Percentiles rank a stretch among this genome's conserved stretches.
phyloP scores from a whole-genome alignment of 2,329 filamentous ascomycete species.

The Clarireedia sp. region DNA sequence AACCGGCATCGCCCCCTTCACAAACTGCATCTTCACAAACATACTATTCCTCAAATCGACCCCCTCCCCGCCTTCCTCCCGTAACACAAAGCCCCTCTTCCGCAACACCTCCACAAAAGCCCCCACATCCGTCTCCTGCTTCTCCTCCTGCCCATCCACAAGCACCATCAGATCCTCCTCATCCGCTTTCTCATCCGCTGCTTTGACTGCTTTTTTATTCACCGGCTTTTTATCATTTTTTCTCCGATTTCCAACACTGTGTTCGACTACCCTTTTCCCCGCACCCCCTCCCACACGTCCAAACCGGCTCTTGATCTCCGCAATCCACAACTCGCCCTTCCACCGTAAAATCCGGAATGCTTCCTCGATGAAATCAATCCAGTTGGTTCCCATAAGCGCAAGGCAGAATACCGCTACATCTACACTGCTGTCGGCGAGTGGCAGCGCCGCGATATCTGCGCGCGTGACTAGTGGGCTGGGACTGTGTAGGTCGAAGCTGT shows the following conservation, averaged over 20 bases:
- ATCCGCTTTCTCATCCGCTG: conserved; percentile 38
- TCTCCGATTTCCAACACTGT: conserved; percentile 65
- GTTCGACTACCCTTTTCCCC: conserved; percentile 46
- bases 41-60: conserved; percentile 89
- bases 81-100: conserved; percentile 77
- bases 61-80: conserved; percentile 45
- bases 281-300: conserved; percentile 47
- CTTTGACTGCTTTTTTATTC: conserved; percentile 36
- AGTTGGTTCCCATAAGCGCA: conserved; percentile 98
- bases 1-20: conserved; percentile 68
- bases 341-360: conserved; percentile 85
- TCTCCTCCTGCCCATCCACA: conserved; percentile 59
- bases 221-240: conserved; percentile 32
- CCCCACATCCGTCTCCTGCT: conserved; percentile 74
- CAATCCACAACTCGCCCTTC: conserved; percentile 94
- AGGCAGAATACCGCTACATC: conserved; percentile 93
- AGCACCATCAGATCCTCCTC: conserved; percentile 57
- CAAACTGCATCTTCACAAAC: conserved; percentile 96
- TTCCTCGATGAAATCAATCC: conserved; percentile 94
- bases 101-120: conserved; percentile 79
- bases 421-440: conserved; percentile 63
- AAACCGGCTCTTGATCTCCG: conserved; percentile 94
- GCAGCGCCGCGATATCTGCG: conserved; percentile 81
- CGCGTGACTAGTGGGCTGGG: conserved; percentile 70
- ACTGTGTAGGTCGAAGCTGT: conserved; percentile 81